Conservation (phyloP, 2,329 filamentous ascomycete species). For the Alternaria gansuensis region DNA sequence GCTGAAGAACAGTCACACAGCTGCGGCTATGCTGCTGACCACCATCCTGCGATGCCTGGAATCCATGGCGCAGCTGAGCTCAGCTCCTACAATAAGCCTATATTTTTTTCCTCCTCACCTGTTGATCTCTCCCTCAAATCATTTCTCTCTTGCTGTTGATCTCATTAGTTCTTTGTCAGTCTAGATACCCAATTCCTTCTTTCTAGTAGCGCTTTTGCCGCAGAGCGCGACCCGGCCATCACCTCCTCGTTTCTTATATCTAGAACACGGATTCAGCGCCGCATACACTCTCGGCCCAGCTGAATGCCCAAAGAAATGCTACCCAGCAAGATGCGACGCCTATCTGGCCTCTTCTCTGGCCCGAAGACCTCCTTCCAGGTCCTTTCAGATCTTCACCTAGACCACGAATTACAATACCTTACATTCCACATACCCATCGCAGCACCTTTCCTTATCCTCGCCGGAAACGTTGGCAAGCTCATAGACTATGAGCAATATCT, state of each 20-base stretch:
- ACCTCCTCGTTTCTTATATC: too few species aligned
- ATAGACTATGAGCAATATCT: constrained; percentile 46
- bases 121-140: not conserved
- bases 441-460: constrained; percentile 43
- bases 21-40: constrained; percentile 20
- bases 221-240: not conserved
- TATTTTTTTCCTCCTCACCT: not conserved
- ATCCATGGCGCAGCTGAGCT: constrained; percentile 13
- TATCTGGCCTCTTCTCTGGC: constrained; percentile 37
- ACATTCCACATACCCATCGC: constrained; percentile 44
- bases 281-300: not conserved
- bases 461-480: constrained; percentile 45
- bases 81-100: constrained; percentile 16
- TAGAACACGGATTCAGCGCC: not conserved
- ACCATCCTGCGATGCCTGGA: constrained; percentile 14
- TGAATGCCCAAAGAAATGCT: constrained; percentile 1
- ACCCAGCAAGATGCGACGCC: constrained; percentile 31
- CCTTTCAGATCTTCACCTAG: constrained; percentile 46
- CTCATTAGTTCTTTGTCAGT: not conserved
- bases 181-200: not conserved
- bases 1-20: constrained; percentile 1
- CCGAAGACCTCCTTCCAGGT: constrained; percentile 43
- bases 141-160: not conserved
- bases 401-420: constrained; percentile 43
- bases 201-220: not conserved